These are phyloP conservation scores for Aleurites moluccanus DNA, from an alignment of 441 rosid genomes.

Conservation along the genomic window DNA sequence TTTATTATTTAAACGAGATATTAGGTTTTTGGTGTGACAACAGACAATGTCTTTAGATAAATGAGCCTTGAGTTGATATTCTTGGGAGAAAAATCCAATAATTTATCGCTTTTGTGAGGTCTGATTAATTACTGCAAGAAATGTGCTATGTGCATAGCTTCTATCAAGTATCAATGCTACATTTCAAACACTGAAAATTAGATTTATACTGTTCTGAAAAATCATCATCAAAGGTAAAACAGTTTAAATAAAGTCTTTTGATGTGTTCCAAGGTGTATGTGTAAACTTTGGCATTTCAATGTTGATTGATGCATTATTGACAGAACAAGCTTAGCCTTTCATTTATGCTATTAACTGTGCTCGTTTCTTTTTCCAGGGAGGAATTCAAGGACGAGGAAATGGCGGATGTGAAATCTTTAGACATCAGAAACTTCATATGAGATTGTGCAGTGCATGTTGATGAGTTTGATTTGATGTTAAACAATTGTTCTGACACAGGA, in stretches of 20 bases:
- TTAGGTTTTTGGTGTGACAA: too few relatives aligned
- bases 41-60: neutral
- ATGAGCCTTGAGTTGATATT: neutral
- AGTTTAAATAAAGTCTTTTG: neutral
- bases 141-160: neutral
- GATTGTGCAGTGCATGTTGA: neutral
- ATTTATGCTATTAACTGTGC: neutral
- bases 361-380: constrained; percentile 51
- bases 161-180: too few relatives aligned
- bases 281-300: neutral
- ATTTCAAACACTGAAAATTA: too few relatives aligned
- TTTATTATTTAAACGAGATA: too few relatives aligned
- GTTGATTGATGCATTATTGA: neutral
- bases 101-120: neutral
- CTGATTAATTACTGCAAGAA: neutral
- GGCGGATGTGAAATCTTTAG: constrained; percentile 81
- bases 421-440: constrained; percentile 87
- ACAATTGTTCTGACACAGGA: constrained; percentile 10
- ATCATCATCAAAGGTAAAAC: neutral
- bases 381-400: constrained; percentile 82
- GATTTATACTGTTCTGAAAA: neutral
- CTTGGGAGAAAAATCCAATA: neutral
- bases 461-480: constrained; percentile 13
- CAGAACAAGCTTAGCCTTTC: neutral
- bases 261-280: neutral